phyloP scores from a whole-genome alignment of 2,329 filamentous ascomycete species.

The Tolypocladium paradoxum region DNA sequence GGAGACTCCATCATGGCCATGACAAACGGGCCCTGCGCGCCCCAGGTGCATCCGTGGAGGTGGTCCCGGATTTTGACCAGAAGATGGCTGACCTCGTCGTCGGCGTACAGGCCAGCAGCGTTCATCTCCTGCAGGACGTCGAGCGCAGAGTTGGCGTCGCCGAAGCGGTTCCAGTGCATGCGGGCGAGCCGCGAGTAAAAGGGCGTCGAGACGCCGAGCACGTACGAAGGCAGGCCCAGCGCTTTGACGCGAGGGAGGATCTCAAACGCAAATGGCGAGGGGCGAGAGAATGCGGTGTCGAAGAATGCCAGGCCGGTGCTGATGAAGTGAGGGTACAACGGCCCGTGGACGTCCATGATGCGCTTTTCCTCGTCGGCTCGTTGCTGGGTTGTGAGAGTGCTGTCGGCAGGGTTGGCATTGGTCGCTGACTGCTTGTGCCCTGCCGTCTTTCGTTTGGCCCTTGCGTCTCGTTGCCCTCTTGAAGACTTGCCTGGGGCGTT shows the following conservation, averaged over 20 bases:
- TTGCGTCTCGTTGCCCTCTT: slow-evolving; percentile 4
- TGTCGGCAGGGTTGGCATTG: neutral
- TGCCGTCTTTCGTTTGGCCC: slow-evolving; percentile 5
- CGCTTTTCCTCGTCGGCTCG: slow-evolving; percentile 16
- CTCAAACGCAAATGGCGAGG: slow-evolving; percentile 48
- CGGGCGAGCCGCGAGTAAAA: slow-evolving; percentile 59
- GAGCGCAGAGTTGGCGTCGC: slow-evolving; percentile 44
- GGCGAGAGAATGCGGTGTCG: slow-evolving; percentile 41
- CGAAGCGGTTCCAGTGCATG: slow-evolving; percentile 50
- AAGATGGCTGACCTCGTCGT: slow-evolving; percentile 23
- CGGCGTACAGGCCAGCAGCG: slow-evolving; percentile 47
- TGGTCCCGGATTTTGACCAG: slow-evolving; percentile 20
- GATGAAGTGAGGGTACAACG: slow-evolving; percentile 53
- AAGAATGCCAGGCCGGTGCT: slow-evolving; percentile 45
- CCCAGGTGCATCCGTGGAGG: slow-evolving; percentile 23
- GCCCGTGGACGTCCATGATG: slow-evolving; percentile 47
- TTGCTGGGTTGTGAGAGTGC: neutral
- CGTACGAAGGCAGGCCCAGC: slow-evolving; percentile 58
- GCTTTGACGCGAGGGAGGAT: slow-evolving; percentile 58
- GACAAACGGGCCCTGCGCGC: slow-evolving; percentile 25
- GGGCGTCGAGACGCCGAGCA: slow-evolving; percentile 57
- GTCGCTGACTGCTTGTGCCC: slow-evolving; percentile 1
- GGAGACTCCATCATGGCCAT: slow-evolving; percentile 26
- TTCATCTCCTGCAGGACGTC: slow-evolving; percentile 56
- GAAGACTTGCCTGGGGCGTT: slow-evolving; percentile 2